These are phyloP conservation scores for Flammula alnicola DNA, from an alignment of 1,284 basidiomycete genomes.

Conservation along the genomic window DNA sequence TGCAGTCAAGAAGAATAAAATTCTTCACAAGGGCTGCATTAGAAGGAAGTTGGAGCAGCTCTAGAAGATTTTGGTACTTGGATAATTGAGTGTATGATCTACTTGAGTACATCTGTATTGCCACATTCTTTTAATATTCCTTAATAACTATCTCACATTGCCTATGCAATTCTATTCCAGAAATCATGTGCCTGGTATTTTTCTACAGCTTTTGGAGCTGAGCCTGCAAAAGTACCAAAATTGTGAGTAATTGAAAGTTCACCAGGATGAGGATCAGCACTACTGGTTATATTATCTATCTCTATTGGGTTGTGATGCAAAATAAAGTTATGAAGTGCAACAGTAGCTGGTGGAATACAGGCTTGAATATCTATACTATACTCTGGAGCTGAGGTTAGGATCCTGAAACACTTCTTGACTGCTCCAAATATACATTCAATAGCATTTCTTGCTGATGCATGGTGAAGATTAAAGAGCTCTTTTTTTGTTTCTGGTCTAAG, in stretches of 20 bases:
- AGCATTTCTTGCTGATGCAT: conserved; percentile 40
- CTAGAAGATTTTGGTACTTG: too few species aligned
- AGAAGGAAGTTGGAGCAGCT: too few species aligned
- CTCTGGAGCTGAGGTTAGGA: conserved; percentile 28
- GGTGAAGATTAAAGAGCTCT: conserved; percentile 33
- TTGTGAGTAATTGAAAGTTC: too few species aligned
- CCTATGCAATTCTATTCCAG: conserved; percentile 12
- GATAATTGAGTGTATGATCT: too few species aligned
- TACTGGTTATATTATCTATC: conserved; percentile 12
- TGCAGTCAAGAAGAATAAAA: too few species aligned
- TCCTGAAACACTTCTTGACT: conserved; percentile 34
- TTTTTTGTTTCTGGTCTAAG: conserved; percentile 33
- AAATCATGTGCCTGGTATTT: background rate
- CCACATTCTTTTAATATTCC: too few species aligned
- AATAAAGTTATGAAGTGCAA: conserved; percentile 26
- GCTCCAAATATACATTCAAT: conserved; percentile 46
- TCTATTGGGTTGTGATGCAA: conserved; percentile 14
- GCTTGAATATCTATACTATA: conserved; percentile 34
- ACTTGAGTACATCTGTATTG: too few species aligned
- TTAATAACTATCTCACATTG: too few species aligned
- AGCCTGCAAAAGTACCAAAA: too few species aligned
- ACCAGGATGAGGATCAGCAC: conserved; percentile 27
- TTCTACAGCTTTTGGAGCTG: conserved; percentile 31
- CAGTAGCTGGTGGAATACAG: conserved; percentile 32
- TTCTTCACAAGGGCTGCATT: too few species aligned